A percentile compares a stretch with the other conserved stretches of the same genome.
These are phyloP conservation scores for Xylariomycetidae sp. DNA, from an alignment of 2,329 filamentous ascomycete species.

Conservation along the genomic window DNA sequence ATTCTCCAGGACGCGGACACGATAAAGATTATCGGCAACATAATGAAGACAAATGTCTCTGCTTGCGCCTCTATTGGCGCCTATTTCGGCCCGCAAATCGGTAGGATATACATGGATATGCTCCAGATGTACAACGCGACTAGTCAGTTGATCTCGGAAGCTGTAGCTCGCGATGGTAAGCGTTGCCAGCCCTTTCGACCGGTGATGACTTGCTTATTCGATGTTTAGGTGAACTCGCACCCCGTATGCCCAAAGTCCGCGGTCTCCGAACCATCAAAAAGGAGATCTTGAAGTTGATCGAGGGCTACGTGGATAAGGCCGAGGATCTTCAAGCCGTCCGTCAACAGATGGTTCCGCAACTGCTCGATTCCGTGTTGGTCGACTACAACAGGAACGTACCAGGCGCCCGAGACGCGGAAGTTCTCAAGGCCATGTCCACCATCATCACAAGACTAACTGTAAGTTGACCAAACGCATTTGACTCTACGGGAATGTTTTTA, in stretches of 20 bases:
- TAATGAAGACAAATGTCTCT: conserved; percentile 99
- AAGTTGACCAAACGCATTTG: conserved; percentile 58
- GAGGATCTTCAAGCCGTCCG: conserved; percentile 94
- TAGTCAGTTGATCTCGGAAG: conserved; percentile 92
- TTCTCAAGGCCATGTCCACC: conserved; percentile 94
- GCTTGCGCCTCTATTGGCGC: conserved; percentile 93
- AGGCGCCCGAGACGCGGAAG: conserved; percentile 91
- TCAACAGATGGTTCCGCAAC: conserved; percentile 88
- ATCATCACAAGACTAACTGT: conserved; percentile 96
- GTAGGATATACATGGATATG: conserved; percentile 97
- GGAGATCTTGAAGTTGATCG: conserved; percentile 96
- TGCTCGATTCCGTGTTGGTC: conserved; percentile 87
- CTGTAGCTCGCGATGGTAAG: conserved; percentile 77
- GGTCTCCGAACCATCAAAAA: conserved; percentile 98
- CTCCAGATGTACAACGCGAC: conserved; percentile 97
- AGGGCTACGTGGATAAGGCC: conserved; percentile 96
- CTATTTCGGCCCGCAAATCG: conserved; percentile 98
- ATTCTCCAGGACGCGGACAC: conserved; percentile 90
- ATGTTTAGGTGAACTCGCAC: conserved; percentile 73
- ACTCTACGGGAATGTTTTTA: too few species aligned
- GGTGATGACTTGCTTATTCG: conserved; percentile 30
- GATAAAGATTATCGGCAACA: conserved; percentile 98
- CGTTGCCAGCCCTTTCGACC: conserved; percentile 3
- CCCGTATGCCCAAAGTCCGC: conserved; percentile 94
- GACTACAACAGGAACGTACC: conserved; percentile 98